Base-by-base conservation (phyloP, 2,329 filamentous ascomycete genomes). In the Hymenoscyphus fraxineus region DNA sequence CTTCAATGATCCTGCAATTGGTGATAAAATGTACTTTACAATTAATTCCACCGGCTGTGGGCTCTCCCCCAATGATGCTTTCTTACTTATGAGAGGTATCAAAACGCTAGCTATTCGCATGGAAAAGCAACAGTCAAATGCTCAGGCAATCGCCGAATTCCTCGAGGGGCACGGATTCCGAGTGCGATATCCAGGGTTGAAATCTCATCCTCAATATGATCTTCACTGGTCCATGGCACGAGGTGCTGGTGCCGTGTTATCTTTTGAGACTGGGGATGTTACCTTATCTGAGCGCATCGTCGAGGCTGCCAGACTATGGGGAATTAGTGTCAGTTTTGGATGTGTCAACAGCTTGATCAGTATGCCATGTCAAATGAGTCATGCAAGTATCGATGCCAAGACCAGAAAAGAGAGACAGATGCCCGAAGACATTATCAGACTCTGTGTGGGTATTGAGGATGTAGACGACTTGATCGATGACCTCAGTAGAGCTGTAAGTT, bases 321-420 rank as follows among this genome's bases (percentile, higher is more conserved):
- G 91, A 40, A 99, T 99, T 72, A 96, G 91, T 70, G 95, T 99
- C 65, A 97, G 92, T 74, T 99, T 99, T 76, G 95, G 95, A 58
- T 98, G 95, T 76, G 95, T 99, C 70, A 99, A 99, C 81, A 96
- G 92, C 76, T 81, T 99, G 77, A 99, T 99, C 78, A 97, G 93
- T 80, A 97, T 99, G 94, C 94, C 95, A 9, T 99, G 95, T 80
- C 93, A 94, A 74, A 99, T 99, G 96, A 98, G 94, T 79, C 95
- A 99, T 78, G 95, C 95, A 47, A 97, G 92, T 76, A 99, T 99
- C 74, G 95, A 98, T 75, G 91, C 93, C 65, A 96, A 97, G 81
- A 98, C 93, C 61, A 84, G 95, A 71, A 83, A 87, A 72, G 93
- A 96, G 79, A 85, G 93, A 68, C 89, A 94, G 69, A 90, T 99